Conservation (phyloP, 345 rosid species). For the Hypericum androsaemum region DNA sequence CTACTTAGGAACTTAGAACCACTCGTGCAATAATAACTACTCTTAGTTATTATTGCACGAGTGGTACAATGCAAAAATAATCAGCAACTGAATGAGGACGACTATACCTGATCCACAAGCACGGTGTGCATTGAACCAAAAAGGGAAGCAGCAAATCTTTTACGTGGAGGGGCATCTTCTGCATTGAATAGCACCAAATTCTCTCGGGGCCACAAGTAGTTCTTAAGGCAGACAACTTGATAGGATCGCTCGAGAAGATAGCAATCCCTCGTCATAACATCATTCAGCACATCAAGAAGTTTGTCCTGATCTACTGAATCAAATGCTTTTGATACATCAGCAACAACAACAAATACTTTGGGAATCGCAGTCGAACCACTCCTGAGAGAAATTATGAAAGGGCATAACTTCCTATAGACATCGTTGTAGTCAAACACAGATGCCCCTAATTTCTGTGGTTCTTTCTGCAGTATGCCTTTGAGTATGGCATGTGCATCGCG, state of each 20-base stretch:
- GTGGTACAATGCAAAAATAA: neutral
- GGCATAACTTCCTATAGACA: constrained; percentile 55
- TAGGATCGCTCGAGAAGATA: constrained; percentile 36
- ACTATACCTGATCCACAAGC: constrained; percentile 47
- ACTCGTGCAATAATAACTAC: too few relatives aligned
- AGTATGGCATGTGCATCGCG: constrained; percentile 61
- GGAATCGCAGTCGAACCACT: constrained; percentile 34
- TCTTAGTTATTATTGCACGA: too few relatives aligned
- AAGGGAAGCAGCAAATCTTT: constrained; percentile 31
- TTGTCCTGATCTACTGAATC: constrained; percentile 69
- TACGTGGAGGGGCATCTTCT: constrained; percentile 10
- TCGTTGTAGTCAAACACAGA: constrained; percentile 80
- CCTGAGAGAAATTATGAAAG: constrained; percentile 46
- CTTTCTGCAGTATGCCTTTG: constrained; percentile 54
- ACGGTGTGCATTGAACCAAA: constrained; percentile 36
- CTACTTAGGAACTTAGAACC: too few relatives aligned
- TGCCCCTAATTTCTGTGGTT: constrained; percentile 60
- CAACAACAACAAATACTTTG: constrained; percentile 46
- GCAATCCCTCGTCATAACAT: constrained; percentile 35
- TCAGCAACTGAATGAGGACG: neutral
- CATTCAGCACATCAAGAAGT: constrained; percentile 43
- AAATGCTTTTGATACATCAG: constrained; percentile 81
- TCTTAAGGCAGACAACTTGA: constrained; percentile 45
- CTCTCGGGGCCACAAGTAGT: constrained; percentile 32
- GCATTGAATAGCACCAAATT: constrained; percentile 24